phyloP scores from a whole-genome alignment of 352 stramenopile genomes.

The Pythium rhizo-oryzae region DNA sequence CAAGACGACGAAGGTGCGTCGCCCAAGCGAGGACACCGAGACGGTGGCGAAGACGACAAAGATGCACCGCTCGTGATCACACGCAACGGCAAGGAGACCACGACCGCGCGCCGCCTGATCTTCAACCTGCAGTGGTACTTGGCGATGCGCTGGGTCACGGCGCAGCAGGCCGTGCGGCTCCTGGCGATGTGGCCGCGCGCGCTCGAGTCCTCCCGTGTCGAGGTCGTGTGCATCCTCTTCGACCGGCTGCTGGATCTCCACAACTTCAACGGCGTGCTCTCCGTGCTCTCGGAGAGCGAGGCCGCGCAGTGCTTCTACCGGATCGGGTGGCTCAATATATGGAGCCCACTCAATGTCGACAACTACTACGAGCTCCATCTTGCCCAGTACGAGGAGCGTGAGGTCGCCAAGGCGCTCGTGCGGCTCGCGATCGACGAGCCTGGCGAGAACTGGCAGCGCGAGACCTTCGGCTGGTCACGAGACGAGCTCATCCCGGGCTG shows the following conservation, averaged over 20 bases:
- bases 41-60: slow-evolving; percentile 12
- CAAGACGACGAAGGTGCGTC: background rate
- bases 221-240: slow-evolving; percentile 73
- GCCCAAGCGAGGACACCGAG: background rate
- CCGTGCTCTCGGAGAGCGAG: slow-evolving; percentile 57
- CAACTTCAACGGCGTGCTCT: slow-evolving; percentile 69
- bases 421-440: slow-evolving; percentile 80
- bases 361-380: slow-evolving; percentile 82
- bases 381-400: slow-evolving; percentile 68
- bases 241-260: slow-evolving; percentile 67
- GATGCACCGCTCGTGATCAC: slow-evolving; percentile 35
- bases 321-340: slow-evolving; percentile 75
- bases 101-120: slow-evolving; percentile 56
- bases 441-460: slow-evolving; percentile 78
- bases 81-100: slow-evolving; percentile 42
- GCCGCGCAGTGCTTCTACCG: slow-evolving; percentile 62
- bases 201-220: slow-evolving; percentile 51
- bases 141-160: slow-evolving; percentile 68
- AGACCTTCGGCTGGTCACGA: slow-evolving; percentile 78
- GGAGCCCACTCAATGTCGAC: slow-evolving; percentile 65
- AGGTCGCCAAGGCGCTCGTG: slow-evolving; percentile 73
- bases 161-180: slow-evolving; percentile 56
- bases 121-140: slow-evolving; percentile 79
- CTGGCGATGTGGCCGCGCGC: slow-evolving; percentile 50
- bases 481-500: slow-evolving; percentile 80